Conservation (phyloP, 1,284 basidiomycete genomes). For the Ganoderma boninense region DNA sequence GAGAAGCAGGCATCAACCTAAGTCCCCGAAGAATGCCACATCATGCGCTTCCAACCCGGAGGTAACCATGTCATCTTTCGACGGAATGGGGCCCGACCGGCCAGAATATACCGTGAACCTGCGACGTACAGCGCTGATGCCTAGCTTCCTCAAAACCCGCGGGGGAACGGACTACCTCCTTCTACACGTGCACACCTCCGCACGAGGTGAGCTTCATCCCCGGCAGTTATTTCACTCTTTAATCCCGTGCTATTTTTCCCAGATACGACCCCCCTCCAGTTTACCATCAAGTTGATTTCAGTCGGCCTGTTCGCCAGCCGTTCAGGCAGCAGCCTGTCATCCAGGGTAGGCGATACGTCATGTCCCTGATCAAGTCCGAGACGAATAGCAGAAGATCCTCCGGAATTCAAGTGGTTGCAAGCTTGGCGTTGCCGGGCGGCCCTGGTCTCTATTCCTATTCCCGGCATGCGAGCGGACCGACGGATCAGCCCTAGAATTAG, state of each 20-base stretch:
- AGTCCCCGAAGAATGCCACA: neutral
- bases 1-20: neutral
- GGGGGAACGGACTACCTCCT: neutral
- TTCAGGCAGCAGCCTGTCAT: too few species aligned
- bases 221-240: neutral
- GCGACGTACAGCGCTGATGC: neutral
- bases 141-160: neutral
- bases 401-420: neutral
- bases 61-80: neutral
- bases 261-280: neutral
- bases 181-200: neutral
- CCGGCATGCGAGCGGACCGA: neutral
- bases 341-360: neutral
- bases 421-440: too few species aligned
- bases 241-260: neutral
- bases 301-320: too few species aligned
- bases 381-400: neutral
- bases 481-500: neutral
- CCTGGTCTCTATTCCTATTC: neutral
- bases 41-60: neutral
- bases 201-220: neutral
- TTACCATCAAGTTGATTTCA: too few species aligned
- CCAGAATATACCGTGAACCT: neutral
- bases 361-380: neutral
- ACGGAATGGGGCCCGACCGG: neutral